Evolutionary conservation across 306 rosid genomes (phyloP).

Genomic region (Corylus heterophylla): DNA sequence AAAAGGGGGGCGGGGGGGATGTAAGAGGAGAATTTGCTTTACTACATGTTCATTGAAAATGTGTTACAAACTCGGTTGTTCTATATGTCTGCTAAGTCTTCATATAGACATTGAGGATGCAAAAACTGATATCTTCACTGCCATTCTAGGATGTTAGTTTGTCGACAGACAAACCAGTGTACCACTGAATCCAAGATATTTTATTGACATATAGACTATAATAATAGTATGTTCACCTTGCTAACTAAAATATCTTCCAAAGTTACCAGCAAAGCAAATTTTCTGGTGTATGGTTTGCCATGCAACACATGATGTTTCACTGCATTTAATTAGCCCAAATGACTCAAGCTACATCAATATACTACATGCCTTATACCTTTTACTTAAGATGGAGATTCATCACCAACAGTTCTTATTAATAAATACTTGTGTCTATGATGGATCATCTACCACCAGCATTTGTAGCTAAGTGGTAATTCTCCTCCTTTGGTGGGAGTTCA

Average conservation of each 20-base stretch:
- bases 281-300: not conserved
- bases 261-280: not conserved
- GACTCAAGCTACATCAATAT: conserved; percentile 2
- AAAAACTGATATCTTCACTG: not conserved
- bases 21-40: not conserved
- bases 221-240: not conserved
- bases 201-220: not conserved
- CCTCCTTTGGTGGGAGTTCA: not conserved
- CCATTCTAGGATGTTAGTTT: not conserved
- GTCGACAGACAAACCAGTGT: not conserved
- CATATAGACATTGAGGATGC: not conserved
- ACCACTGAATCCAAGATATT: not conserved
- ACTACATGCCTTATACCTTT: not conserved
- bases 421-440: not conserved
- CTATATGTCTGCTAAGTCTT: not conserved
- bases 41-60: not conserved
- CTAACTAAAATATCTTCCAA: not conserved
- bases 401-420: not conserved
- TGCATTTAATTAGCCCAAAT: conserved; percentile 7
- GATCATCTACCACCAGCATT: not conserved
- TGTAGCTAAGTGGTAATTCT: not conserved
- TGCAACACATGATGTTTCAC: not conserved
- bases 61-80: not conserved
- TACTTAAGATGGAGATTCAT: not conserved
- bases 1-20: not conserved